Conservation (phyloP, 768 basidiomycete species). For the Lactarius hatsudake region DNA sequence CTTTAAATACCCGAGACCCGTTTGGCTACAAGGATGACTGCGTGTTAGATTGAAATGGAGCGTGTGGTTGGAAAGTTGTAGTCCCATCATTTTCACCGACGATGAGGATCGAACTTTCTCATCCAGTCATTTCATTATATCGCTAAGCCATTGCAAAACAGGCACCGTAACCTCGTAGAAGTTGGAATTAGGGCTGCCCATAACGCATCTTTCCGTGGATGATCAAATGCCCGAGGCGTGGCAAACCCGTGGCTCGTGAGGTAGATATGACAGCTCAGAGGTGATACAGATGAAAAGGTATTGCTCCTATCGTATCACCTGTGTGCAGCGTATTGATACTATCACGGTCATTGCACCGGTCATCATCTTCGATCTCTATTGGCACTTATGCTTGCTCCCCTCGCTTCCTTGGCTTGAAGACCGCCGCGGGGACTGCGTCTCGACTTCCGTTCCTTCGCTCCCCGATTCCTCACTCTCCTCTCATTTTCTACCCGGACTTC, state of each 20-base stretch:
- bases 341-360: background rate
- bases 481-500: background rate
- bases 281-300: background rate
- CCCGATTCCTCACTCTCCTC: background rate
- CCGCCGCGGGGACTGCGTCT: background rate
- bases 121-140: background rate
- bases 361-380: background rate
- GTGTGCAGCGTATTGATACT: background rate
- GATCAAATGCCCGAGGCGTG: slow-evolving; percentile 6
- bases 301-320: background rate
- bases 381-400: background rate
- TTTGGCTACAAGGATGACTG: background rate
- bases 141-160: background rate
- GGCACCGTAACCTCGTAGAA: background rate
- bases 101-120: background rate
- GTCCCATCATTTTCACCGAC: slow-evolving; percentile 1
- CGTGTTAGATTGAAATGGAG: slow-evolving; percentile 3
- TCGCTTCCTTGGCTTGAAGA: background rate
- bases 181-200: slow-evolving; percentile 6
- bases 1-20: background rate
- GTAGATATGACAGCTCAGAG: background rate
- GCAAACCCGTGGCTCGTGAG: background rate
- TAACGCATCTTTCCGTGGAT: slow-evolving; percentile 2
- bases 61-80: slow-evolving; percentile 4
- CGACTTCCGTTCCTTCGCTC: background rate